phyloP scores from a whole-genome alignment of 1,139 yeast species.

The Hyphopichia wangnamkhiaoensis region DNA sequence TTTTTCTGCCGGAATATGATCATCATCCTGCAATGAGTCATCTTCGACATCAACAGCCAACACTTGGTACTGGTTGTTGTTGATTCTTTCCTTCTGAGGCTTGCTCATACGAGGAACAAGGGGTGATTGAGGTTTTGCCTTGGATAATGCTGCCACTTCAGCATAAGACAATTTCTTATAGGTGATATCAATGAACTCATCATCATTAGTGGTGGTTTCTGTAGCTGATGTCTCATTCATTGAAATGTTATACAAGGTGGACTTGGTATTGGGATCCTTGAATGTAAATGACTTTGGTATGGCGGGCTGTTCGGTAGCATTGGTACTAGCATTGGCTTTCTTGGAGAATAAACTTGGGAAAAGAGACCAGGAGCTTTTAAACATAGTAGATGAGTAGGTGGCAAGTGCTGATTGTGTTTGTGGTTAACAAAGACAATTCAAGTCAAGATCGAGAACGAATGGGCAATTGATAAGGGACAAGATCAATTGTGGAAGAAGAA shows the following conservation, averaged over 20 bases:
- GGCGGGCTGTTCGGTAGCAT: conserved; percentile 10
- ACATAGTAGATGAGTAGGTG: no score
- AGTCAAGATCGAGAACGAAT: no score
- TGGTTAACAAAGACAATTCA: no score
- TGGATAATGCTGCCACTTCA: conserved; percentile 41
- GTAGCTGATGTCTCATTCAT: conserved; percentile 25
- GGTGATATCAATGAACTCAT: conserved; percentile 41
- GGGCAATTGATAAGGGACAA: conserved; percentile 1
- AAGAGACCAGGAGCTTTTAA: conserved; percentile 16
- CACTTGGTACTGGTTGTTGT: conserved; percentile 3
- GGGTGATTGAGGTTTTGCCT: conserved; percentile 14
- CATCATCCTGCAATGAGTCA: conserved; percentile 4
- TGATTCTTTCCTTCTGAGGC: conserved; percentile 6
- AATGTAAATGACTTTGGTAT: conserved; percentile 33
- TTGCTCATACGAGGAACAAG: conserved; percentile 8
- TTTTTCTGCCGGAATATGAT: conserved; percentile 11
- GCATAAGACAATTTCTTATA: conserved; percentile 43
- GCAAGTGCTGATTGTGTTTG: no score
- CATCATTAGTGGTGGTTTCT: conserved; percentile 14
- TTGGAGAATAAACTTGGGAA: conserved; percentile 21
- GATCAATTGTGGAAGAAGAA: neutral
- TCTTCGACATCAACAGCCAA: conserved; percentile 4
- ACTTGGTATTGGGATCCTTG: conserved; percentile 20
- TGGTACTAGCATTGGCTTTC: no score
- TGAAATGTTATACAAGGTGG: conserved; percentile 32